These are phyloP conservation scores for Lasiosphaeria hispida DNA, from an alignment of 495 filamentous ascomycete species.

Conservation along the genomic window DNA sequence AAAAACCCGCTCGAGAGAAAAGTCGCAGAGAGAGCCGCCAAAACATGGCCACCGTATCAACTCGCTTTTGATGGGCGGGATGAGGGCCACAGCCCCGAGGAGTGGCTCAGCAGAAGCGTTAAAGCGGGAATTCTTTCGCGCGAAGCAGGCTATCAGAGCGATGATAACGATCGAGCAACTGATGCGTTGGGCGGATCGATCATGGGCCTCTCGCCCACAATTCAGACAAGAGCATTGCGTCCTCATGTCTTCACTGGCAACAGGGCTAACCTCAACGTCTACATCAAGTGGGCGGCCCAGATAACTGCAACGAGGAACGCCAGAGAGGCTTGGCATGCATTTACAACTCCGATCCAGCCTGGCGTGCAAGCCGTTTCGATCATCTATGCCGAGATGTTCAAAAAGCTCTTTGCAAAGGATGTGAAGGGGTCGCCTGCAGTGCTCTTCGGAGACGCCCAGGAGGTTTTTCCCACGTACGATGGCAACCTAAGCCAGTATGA, in stretches of 20 bases:
- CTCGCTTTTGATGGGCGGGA: slow-evolving; percentile 44
- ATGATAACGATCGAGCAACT: slow-evolving; percentile 35
- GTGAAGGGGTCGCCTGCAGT: slow-evolving; percentile 14
- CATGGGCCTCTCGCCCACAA: slow-evolving; percentile 34
- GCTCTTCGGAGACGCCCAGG: slow-evolving; percentile 40
- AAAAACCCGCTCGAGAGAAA: slow-evolving; percentile 38
- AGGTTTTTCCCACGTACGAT: slow-evolving; percentile 37
- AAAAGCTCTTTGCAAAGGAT: slow-evolving; percentile 35
- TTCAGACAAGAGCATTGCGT: slow-evolving; percentile 38
- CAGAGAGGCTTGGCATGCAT: slow-evolving; percentile 45
- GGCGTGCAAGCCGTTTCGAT: slow-evolving; percentile 26
- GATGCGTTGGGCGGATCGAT: slow-evolving; percentile 37
- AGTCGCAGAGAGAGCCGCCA: slow-evolving; percentile 34
- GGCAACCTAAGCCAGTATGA: slow-evolving; percentile 44
- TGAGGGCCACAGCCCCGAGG: slow-evolving; percentile 38
- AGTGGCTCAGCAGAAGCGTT: slow-evolving; percentile 40
- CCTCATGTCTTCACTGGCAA: slow-evolving; percentile 23
- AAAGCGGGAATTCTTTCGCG: slow-evolving; percentile 38
- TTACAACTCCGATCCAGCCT: slow-evolving; percentile 31
- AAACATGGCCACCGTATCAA: slow-evolving; percentile 48
- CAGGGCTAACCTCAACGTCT: slow-evolving; percentile 26
- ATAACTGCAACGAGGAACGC: slow-evolving; percentile 43
- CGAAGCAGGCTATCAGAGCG: slow-evolving; percentile 40
- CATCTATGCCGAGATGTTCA: slow-evolving; percentile 47
- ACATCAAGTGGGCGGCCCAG: slow-evolving; percentile 34